Percentiles rank a stretch among this genome's conserved stretches.
Conservation (phyloP, 148 eudicot species). For the Bassia scoparia region DNA sequence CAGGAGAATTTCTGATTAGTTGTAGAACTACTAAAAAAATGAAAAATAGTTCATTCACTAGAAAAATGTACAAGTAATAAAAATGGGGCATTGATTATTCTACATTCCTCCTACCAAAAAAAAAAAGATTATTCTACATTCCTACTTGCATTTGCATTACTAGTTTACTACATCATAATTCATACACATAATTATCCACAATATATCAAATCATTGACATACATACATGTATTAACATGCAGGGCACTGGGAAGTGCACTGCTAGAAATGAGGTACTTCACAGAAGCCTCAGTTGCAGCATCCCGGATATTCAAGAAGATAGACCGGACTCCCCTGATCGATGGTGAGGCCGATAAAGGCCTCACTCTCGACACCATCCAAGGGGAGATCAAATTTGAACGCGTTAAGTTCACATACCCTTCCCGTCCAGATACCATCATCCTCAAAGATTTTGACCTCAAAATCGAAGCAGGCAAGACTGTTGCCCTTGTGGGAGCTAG, state of each 20-base stretch:
- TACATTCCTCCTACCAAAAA: not conserved
- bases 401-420: constrained; percentile 61
- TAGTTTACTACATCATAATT: too few relatives aligned
- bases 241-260: constrained; percentile 85
- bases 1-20: too few relatives aligned
- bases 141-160: not conserved
- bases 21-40: too few relatives aligned
- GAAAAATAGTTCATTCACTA: too few relatives aligned
- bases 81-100: too few relatives aligned
- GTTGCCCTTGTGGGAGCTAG: constrained; percentile 90
- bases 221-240: constrained; percentile 8
- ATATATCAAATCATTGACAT: not conserved
- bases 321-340: constrained; percentile 61
- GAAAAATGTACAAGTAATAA: too few relatives aligned
- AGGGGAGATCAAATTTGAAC: constrained; percentile 64
- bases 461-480: constrained; percentile 63
- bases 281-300: constrained; percentile 92
- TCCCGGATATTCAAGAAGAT: constrained; percentile 62
- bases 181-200: too few relatives aligned
- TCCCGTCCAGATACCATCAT: constrained; percentile 63
- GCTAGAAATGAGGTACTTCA: constrained; percentile 77
- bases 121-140: too few relatives aligned
- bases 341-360: constrained; percentile 46
- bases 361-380: constrained; percentile 38
- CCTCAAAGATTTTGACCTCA: constrained; percentile 64